Conservation (phyloP, 1,284 basidiomycete genomes). For the Exobasidium rhododendri region DNA sequence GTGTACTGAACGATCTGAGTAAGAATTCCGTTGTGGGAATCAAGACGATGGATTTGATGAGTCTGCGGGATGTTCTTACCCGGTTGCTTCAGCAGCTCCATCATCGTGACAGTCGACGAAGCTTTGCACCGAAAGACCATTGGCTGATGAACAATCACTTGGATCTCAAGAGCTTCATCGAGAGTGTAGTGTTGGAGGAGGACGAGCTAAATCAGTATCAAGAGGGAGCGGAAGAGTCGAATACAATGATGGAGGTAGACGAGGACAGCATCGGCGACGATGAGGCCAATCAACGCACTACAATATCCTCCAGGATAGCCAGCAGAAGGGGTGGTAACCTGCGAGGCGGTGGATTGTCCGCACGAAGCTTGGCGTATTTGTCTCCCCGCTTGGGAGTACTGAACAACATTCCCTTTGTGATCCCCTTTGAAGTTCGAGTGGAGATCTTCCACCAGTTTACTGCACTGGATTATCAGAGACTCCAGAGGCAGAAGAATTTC, state of each 20-base stretch:
- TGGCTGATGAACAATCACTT: conserved; percentile 74
- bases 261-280: conserved; percentile 10
- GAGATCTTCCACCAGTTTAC: conserved; percentile 84
- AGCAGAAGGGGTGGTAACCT: conserved; percentile 12
- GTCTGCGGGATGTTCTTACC: conserved; percentile 37
- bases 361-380: conserved; percentile 69
- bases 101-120: conserved; percentile 36
- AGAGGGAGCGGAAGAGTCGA: background rate
- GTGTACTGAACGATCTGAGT: conserved; percentile 17
- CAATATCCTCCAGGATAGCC: conserved; percentile 18
- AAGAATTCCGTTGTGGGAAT: background rate
- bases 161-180: conserved; percentile 80
- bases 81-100: conserved; percentile 49
- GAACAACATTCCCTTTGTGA: conserved; percentile 93
- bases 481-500: background rate
- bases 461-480: conserved; percentile 59
- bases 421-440: conserved; percentile 87
- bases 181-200: conserved; percentile 68
- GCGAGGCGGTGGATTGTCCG: conserved; percentile 39
- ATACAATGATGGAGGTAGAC: conserved; percentile 9
- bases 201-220: conserved; percentile 26
- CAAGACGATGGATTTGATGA: conserved; percentile 15
- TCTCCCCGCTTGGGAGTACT: conserved; percentile 84
- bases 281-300: background rate
- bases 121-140: conserved; percentile 60